phyloP scores from a whole-genome alignment of 345 rosid genomes.

The Arabis hirsuta region DNA sequence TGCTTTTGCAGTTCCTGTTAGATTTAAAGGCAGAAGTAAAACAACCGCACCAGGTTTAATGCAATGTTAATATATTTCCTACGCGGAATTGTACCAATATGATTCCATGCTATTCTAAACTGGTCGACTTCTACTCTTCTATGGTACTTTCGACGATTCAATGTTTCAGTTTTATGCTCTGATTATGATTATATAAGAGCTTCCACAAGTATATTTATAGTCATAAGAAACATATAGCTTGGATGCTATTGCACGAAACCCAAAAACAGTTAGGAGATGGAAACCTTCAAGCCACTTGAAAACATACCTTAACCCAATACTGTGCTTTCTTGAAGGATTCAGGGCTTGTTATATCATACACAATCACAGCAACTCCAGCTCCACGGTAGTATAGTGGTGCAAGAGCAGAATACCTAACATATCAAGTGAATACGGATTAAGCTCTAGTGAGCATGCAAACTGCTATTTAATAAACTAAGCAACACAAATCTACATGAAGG shows the following conservation, averaged over 20 bases:
- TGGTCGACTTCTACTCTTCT: neutral
- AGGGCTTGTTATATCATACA: constrained; percentile 94
- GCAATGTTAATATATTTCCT: neutral
- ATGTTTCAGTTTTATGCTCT: neutral
- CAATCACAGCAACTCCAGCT: constrained; percentile 94
- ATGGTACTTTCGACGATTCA: neutral
- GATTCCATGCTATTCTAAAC: neutral
- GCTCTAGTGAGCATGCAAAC: neutral
- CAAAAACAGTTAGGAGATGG: neutral
- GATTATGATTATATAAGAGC: neutral
- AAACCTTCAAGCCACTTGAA: neutral
- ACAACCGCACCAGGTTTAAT: neutral
- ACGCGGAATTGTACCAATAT: neutral
- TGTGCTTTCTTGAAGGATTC: constrained; percentile 93
- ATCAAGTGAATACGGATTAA: constrained; percentile 12
- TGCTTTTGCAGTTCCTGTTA: constrained; percentile 94
- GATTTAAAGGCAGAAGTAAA: constrained; percentile 19
- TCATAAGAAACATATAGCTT: neutral
- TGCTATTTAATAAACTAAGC: constrained; percentile 21
- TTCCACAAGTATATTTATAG: neutral
- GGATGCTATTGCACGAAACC: constrained; percentile 8
- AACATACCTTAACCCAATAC: constrained; percentile 93
- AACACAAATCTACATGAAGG: constrained; percentile 14
- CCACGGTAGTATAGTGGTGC: constrained; percentile 99
- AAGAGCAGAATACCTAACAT: constrained; percentile 85